Evolutionary conservation across 2,329 filamentous ascomycete genomes (phyloP), one percentile per base, ranked within the genome.

Genomic region (Diaporthe helianthi): DNA sequence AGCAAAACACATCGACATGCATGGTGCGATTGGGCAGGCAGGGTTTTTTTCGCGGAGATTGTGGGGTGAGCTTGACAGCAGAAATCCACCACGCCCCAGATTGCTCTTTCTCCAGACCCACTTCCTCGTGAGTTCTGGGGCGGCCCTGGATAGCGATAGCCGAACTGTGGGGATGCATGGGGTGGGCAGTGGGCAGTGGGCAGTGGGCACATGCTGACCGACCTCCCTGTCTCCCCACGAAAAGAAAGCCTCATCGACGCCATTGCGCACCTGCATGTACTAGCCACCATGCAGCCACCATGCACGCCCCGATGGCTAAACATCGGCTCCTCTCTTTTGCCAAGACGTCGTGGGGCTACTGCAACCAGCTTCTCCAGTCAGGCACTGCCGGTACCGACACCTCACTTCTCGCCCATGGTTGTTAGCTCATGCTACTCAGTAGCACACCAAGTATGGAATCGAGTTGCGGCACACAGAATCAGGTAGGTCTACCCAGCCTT

Each of bases 41-140:
- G 26, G 17, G 19, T 47, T 61, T 61, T 47, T 61, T 61, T 61
- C 55, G 55, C 55, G 55, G 55, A 61, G 58, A 63, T 63, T n/a
- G 44, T 63, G 58, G 58, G 58, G 58, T 63, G 58, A 63, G 58
- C 58, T n/a, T 63, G 58, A 49, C 58, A 63, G 26, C 41, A 49
- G 1, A 63, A 63, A 63, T 63, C 58, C 44, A 63, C 58, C 44
- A 9, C 36, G 58, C 58, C 58, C 58, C 58, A 63, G 58, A 63
- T 63, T 63, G 41, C 44, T 13, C 36, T 41, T 60, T 58, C 58
- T 63, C 58, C 58, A 63, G 58, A 63, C 29, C 58, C 58, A 36
- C 58, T 36, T 24, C 44, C 58, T 63, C 58, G 44, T 63, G 58
- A 49, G 58, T n/a, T 63, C 58, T 49, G 58, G 58, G 58, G 58